These are phyloP conservation scores for Pelagophyceae sp. DNA, from an alignment of 352 stramenopile species.

Conservation along the genomic window DNA sequence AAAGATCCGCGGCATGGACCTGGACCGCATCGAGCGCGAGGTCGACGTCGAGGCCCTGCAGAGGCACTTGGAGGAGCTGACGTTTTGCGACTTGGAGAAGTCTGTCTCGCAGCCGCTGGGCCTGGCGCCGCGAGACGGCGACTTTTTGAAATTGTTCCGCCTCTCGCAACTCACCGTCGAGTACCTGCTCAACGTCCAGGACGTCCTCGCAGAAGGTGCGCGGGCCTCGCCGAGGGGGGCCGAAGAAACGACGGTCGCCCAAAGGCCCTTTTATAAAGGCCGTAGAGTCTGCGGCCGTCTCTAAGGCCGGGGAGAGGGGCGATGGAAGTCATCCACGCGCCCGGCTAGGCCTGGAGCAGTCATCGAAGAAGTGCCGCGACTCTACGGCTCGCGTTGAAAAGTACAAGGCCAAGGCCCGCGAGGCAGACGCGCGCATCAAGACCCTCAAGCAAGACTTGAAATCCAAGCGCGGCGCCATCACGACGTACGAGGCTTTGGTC, in stretches of 20 bases:
- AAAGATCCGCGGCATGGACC: not conserved
- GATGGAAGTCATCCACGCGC: no score
- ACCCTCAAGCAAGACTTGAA: not conserved
- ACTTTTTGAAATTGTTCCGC: slow-evolving; percentile 40
- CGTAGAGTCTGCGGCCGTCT: no score
- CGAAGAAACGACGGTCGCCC: no score
- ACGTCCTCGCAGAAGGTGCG: slow-evolving; percentile 35
- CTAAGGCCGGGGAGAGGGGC: no score
- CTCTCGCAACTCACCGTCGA: slow-evolving; percentile 46
- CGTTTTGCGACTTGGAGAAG: not conserved
- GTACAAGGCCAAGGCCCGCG: not conserved
- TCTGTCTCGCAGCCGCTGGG: not conserved
- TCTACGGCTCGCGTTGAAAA: not conserved
- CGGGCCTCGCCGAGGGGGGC: no score
- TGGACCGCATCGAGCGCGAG: slow-evolving; percentile 11
- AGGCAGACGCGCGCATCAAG: not conserved
- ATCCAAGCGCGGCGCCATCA: not conserved
- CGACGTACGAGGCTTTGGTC: not conserved
- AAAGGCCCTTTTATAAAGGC: no score
- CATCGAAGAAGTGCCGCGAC: not conserved
- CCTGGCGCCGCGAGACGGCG: not conserved
- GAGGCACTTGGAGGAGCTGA: slow-evolving; percentile 13
- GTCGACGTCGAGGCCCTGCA: slow-evolving; percentile 15
- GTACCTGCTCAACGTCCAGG: slow-evolving; percentile 47
- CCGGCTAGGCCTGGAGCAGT: not conserved